These are phyloP conservation scores for Cercospora sojina DNA, from an alignment of 2,329 filamentous ascomycete species.

Conservation along the genomic window DNA sequence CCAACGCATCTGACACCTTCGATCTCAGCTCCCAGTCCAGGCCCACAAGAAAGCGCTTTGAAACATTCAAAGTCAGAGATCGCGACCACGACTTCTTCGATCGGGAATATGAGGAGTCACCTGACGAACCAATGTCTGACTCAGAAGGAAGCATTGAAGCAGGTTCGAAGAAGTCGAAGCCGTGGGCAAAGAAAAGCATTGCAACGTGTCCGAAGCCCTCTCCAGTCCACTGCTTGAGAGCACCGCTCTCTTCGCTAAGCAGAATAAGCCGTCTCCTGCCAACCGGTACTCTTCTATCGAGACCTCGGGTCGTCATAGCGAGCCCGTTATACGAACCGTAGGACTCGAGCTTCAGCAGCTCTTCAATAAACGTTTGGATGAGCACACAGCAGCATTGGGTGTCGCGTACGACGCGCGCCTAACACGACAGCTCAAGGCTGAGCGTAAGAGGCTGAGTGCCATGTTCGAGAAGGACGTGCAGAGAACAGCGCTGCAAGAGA, in stretches of 20 bases:
- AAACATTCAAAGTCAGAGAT: too few relatives aligned
- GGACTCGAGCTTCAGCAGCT: background rate
- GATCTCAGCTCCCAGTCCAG: too few relatives aligned
- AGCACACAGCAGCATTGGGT: background rate
- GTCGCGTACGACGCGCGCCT: background rate
- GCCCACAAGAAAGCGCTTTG: too few relatives aligned
- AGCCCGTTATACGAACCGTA: background rate
- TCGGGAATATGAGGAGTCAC: too few relatives aligned
- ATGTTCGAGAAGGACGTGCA: too few relatives aligned
- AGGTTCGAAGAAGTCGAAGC: background rate
- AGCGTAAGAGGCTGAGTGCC: background rate
- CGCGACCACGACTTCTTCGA: too few relatives aligned
- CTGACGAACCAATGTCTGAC: too few relatives aligned
- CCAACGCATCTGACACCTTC: too few relatives aligned
- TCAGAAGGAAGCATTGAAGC: too few relatives aligned
- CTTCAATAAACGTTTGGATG: background rate
- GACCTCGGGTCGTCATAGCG: background rate
- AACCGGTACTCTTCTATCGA: background rate
- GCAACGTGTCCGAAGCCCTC: background rate
- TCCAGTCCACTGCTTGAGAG: background rate
- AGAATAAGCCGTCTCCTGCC: background rate
- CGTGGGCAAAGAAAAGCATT: background rate
- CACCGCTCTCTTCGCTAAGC: background rate
- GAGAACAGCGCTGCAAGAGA: too few relatives aligned
- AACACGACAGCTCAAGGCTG: background rate